Evolutionary conservation across 768 basidiomycete genomes (phyloP).

Genomic region (Agaricus subrufescens): DNA sequence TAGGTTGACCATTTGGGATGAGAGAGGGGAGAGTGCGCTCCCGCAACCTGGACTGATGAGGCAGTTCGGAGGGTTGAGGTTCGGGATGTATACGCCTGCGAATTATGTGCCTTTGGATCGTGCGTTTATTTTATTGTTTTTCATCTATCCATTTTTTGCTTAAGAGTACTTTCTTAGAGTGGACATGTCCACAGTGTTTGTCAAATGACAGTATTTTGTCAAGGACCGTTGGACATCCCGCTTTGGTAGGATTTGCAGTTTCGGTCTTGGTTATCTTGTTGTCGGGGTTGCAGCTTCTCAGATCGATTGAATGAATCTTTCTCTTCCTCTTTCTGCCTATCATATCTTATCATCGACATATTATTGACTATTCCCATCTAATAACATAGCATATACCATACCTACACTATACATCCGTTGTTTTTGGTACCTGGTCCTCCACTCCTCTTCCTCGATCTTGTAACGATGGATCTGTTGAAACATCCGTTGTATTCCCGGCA

Average conservation of each 20-base stretch:
- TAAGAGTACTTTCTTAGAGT: constrained; percentile 1
- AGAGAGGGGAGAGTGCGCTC: constrained; percentile 56
- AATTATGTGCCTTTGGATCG: constrained; percentile 52
- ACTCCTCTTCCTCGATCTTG: too few species aligned
- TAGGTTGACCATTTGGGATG: constrained; percentile 70
- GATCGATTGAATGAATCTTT: not conserved
- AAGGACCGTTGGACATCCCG: constrained; percentile 6
- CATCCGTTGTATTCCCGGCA: too few species aligned
- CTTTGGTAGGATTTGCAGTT: constrained; percentile 8
- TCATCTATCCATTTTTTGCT: not conserved
- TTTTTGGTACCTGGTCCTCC: too few species aligned
- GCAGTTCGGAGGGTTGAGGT: constrained; percentile 59
- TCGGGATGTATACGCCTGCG: constrained; percentile 75
- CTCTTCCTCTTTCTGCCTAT: not conserved
- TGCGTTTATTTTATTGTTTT: constrained; percentile 4
- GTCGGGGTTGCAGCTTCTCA: constrained; percentile 11
- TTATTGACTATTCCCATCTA: too few species aligned
- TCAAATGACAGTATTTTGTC: constrained; percentile 1
- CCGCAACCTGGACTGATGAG: constrained; percentile 54
- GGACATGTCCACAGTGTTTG: constrained; percentile 8
- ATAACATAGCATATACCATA: too few species aligned
- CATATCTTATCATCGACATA: not conserved
- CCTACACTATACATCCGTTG: too few species aligned
- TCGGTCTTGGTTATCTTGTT: constrained; percentile 12
- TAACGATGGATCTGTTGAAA: too few species aligned